These are phyloP conservation scores for Xylariales sp. DNA, from an alignment of 2,329 filamentous ascomycete species.

Conservation along the genomic window DNA sequence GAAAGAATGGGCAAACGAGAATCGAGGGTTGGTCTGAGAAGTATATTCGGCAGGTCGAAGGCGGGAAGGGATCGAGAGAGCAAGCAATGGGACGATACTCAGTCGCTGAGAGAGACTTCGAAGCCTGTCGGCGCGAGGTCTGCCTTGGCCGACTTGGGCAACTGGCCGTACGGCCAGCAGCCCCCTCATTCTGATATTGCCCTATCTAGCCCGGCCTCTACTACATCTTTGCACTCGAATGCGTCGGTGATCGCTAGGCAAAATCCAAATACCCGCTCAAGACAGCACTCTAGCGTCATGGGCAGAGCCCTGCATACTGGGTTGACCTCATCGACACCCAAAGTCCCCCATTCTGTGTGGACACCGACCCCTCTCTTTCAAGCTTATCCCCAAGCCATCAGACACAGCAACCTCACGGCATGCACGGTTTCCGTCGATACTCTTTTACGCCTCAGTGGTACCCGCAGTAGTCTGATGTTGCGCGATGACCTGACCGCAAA, in stretches of 20 bases:
- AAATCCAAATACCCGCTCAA: constrained; percentile 7
- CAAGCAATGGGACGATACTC: constrained; percentile 20
- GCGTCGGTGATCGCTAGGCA: constrained; percentile 7
- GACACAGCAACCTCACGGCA: constrained; percentile 65
- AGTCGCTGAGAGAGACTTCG: constrained; percentile 23
- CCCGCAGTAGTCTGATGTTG: constrained; percentile 36
- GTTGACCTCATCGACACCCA: too few species aligned
- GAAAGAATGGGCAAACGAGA: constrained; percentile 42
- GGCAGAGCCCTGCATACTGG: constrained; percentile 12
- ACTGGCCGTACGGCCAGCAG: constrained; percentile 35
- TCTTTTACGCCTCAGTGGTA: constrained; percentile 58
- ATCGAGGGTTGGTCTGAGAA: constrained; percentile 47
- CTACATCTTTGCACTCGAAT: constrained; percentile 12
- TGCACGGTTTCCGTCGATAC: constrained; percentile 65
- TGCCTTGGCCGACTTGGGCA: constrained; percentile 40
- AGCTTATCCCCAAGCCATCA: constrained; percentile 79
- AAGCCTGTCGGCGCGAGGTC: constrained; percentile 36
- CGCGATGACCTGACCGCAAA: constrained; percentile 27
- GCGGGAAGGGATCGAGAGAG: constrained; percentile 23
- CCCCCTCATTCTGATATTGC: constrained; percentile 30
- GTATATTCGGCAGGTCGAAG: constrained; percentile 45
- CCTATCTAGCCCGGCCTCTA: constrained; percentile 16
- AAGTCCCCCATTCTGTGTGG: constrained; percentile 37
- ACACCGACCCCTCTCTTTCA: constrained; percentile 77
- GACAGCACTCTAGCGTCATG: constrained; percentile 9